Evolutionary conservation across 2,329 filamentous ascomycete genomes (phyloP).

Genomic region (Keithomyces neogunnii): DNA sequence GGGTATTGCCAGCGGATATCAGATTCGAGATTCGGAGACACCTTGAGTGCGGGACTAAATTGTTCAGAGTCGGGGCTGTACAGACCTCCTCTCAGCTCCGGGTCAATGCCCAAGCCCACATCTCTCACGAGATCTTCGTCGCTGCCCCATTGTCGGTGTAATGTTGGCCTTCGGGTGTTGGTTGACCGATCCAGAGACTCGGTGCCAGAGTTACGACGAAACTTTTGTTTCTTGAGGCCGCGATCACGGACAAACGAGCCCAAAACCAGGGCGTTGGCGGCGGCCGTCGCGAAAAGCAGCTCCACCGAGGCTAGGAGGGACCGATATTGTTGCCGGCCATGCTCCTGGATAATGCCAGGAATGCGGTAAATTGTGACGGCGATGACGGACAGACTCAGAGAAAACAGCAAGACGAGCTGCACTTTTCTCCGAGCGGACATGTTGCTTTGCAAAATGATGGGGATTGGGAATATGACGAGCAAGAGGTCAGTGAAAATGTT

Average conservation of each 20-base stretch:
- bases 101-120: conserved; percentile 60
- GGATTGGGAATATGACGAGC: conserved; percentile 80
- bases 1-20: conserved; percentile 42
- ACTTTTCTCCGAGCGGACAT: conserved; percentile 73
- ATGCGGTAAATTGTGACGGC: conserved; percentile 73
- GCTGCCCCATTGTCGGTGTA: conserved; percentile 70
- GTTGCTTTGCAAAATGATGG: conserved; percentile 71
- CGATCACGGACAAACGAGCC: conserved; percentile 89
- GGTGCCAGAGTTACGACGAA: conserved; percentile 54
- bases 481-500: conserved; percentile 86
- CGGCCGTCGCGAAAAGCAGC: conserved; percentile 76
- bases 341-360: conserved; percentile 61
- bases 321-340: conserved; percentile 75
- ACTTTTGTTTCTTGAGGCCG: conserved; percentile 83
- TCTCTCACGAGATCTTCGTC: conserved; percentile 84
- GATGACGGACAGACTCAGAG: conserved; percentile 72
- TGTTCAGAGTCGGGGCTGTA: conserved; percentile 17
- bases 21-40: conserved; percentile 21
- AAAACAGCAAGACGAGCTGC: conserved; percentile 73
- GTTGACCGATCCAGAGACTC: conserved; percentile 50
- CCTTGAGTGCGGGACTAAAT: conserved; percentile 28
- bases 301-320: conserved; percentile 86
- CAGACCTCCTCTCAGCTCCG: conserved; percentile 36
- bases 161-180: conserved; percentile 34
- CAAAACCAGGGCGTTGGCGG: conserved; percentile 82